A percentile compares a stretch with the other conserved stretches of the same genome.
Evolutionary conservation across 768 basidiomycete genomes (phyloP).

Genomic region (Tricholoma terreum): DNA sequence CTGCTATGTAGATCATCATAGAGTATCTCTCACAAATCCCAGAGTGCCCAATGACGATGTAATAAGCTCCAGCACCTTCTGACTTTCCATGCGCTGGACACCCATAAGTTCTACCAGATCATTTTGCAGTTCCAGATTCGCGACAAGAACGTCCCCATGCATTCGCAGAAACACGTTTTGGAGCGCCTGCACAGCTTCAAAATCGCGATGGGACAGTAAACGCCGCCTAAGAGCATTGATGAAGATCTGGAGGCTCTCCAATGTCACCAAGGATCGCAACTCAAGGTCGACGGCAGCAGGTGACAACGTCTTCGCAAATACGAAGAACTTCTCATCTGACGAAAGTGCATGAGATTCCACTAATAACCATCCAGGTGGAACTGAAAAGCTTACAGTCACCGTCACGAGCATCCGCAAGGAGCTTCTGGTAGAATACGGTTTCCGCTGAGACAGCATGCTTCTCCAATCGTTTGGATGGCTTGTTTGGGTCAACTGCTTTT

Average conservation of each 20-base stretch:
- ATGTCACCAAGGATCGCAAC: slow-evolving; percentile 69
- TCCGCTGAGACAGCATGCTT: slow-evolving; percentile 48
- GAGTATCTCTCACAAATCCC: slow-evolving; percentile 68
- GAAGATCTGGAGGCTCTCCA: slow-evolving; percentile 65
- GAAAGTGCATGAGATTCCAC: slow-evolving; percentile 1
- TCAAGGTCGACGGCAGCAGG: slow-evolving; percentile 92
- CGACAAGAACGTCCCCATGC: slow-evolving; percentile 79
- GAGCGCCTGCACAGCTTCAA: slow-evolving; percentile 91
- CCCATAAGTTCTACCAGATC: slow-evolving; percentile 56
- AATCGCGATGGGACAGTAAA: slow-evolving; percentile 79
- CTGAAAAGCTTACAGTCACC: slow-evolving; percentile 61
- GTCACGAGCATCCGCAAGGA: slow-evolving; percentile 51
- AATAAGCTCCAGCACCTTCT: slow-evolving; percentile 71
- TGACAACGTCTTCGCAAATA: slow-evolving; percentile 78
- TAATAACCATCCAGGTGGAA: not conserved
- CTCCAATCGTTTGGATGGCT: slow-evolving; percentile 50
- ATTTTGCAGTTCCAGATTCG: slow-evolving; percentile 59
- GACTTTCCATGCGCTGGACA: slow-evolving; percentile 75
- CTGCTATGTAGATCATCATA: slow-evolving; percentile 33
- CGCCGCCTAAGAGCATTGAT: slow-evolving; percentile 70
- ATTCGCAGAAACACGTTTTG: slow-evolving; percentile 80
- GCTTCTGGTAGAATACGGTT: slow-evolving; percentile 68
- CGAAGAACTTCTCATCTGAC: slow-evolving; percentile 80
- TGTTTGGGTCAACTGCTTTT: slow-evolving; percentile 36
- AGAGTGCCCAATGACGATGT: slow-evolving; percentile 73